phyloP scores from a whole-genome alignment of 306 rosid species.

The Trifolium subterraneum region DNA sequence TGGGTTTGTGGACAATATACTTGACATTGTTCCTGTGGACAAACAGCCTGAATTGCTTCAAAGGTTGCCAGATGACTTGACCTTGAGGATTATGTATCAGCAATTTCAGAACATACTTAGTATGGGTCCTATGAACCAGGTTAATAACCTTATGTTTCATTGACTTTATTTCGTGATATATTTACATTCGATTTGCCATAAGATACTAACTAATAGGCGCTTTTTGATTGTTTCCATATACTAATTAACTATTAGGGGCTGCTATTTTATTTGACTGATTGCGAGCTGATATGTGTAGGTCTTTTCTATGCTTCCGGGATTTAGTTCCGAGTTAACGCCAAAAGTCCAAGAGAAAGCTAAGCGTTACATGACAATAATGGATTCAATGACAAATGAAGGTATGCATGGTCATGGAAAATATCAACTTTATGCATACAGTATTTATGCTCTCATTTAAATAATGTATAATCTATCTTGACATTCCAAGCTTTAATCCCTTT shows the following conservation, averaged over 20 bases:
- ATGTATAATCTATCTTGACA: background rate
- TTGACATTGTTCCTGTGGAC: constrained; percentile 88
- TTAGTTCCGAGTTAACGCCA: constrained; percentile 81
- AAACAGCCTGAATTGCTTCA: constrained; percentile 83
- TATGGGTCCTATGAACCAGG: constrained; percentile 82
- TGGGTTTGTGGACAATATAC: constrained; percentile 84
- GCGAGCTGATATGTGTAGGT: constrained; percentile 50
- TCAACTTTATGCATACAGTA: background rate
- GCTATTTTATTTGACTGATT: constrained; percentile 33
- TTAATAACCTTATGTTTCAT: constrained; percentile 41
- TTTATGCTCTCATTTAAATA: constrained; percentile 22
- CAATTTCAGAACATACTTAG: constrained; percentile 78
- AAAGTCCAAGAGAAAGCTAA: constrained; percentile 85
- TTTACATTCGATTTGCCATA: constrained; percentile 11
- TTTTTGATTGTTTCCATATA: constrained; percentile 20
- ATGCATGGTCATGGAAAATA: constrained; percentile 23
- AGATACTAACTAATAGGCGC: background rate
- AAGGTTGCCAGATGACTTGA: constrained; percentile 77
- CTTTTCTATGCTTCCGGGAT: constrained; percentile 82
- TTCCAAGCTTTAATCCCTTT: constrained; percentile 38
- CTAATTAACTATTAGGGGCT: constrained; percentile 14
- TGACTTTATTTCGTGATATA: background rate
- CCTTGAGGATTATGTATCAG: constrained; percentile 87
- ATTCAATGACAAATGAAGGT: constrained; percentile 90
- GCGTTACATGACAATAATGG: constrained; percentile 98